Percentiles rank a stretch among this genome's conserved stretches.
Evolutionary conservation across 2,329 filamentous ascomycete species (phyloP).

Genomic region (Cordyceps pruinosa): DNA sequence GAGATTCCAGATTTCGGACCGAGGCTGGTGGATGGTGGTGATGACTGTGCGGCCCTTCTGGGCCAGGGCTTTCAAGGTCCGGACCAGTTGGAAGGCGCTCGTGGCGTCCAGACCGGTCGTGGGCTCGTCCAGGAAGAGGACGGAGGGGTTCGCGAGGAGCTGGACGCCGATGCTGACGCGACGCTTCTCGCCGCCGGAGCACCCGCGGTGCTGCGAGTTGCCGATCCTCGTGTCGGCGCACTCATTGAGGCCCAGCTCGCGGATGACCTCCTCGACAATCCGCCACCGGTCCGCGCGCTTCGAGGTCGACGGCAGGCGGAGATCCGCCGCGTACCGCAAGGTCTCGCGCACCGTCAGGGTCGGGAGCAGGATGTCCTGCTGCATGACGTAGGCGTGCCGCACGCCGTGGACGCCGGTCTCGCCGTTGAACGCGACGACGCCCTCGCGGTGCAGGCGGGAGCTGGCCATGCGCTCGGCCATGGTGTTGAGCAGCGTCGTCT

Average conservation of each 20-base stretch:
- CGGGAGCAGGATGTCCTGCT: constrained; percentile 67
- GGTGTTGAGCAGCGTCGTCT: constrained; percentile 65
- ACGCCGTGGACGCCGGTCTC: constrained; percentile 44
- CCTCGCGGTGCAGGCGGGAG: constrained; percentile 42
- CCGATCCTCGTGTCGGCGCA: constrained; percentile 71
- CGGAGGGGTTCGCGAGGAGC: constrained; percentile 69
- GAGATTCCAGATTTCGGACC: constrained; percentile 72
- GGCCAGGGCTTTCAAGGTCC: constrained; percentile 62
- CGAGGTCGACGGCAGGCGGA: constrained; percentile 59
- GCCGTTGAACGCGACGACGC: constrained; percentile 56
- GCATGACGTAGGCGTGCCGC: constrained; percentile 64
- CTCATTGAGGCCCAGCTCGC: constrained; percentile 69
- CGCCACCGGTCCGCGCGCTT: constrained; percentile 49
- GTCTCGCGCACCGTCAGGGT: constrained; percentile 72
- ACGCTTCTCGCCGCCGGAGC: constrained; percentile 72
- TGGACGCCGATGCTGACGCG: constrained; percentile 72
- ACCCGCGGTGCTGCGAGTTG: constrained; percentile 63
- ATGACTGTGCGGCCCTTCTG: constrained; percentile 63
- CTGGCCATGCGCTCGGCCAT: constrained; percentile 63
- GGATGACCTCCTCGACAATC: constrained; percentile 69
- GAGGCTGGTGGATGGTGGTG: constrained; percentile 69
- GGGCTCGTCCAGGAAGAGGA: constrained; percentile 72
- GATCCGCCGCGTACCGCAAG: constrained; percentile 62
- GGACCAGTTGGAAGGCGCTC: constrained; percentile 66
- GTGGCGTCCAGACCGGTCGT: constrained; percentile 73